Evolutionary conservation across 2,329 filamentous ascomycete species (phyloP).

Genomic region (Fusarium sulawesiense): DNA sequence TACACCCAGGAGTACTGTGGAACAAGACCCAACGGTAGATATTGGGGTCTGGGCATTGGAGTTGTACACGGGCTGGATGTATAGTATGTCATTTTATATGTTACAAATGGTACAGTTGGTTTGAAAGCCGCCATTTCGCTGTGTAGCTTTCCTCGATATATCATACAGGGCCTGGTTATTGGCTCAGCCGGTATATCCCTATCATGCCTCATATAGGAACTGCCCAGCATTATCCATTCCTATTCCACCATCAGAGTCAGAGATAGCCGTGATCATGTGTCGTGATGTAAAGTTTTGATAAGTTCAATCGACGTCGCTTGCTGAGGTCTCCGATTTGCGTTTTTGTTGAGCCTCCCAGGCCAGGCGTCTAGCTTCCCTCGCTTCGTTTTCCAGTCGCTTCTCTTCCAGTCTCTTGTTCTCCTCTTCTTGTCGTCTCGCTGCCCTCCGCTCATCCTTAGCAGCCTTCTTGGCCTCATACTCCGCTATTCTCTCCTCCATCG

Average conservation of each 20-base stretch:
- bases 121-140: constrained; percentile 14
- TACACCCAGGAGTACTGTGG: constrained; percentile 12
- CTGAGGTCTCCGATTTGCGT: constrained; percentile 27
- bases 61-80: constrained; percentile 25
- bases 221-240: constrained; percentile 2
- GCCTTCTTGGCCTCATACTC: constrained; percentile 65
- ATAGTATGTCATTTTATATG: constrained; percentile 39
- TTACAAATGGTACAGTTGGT: constrained; percentile 41
- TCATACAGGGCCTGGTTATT: constrained; percentile 36
- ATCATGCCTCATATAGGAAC: background rate
- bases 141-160: constrained; percentile 11
- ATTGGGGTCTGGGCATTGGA: constrained; percentile 11
- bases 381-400: constrained; percentile 42
- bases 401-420: constrained; percentile 44
- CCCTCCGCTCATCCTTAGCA: constrained; percentile 67
- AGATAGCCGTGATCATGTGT: constrained; percentile 1
- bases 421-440: constrained; percentile 47
- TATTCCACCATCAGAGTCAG: background rate
- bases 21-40: background rate
- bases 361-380: constrained; percentile 41
- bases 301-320: constrained; percentile 28
- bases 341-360: constrained; percentile 41
- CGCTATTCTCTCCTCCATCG: constrained; percentile 68
- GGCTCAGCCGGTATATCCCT: constrained; percentile 1
- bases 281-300: constrained; percentile 3